Conservation (phyloP, 495 filamentous ascomycete species). For the Symbiotaphrina buchneri region DNA sequence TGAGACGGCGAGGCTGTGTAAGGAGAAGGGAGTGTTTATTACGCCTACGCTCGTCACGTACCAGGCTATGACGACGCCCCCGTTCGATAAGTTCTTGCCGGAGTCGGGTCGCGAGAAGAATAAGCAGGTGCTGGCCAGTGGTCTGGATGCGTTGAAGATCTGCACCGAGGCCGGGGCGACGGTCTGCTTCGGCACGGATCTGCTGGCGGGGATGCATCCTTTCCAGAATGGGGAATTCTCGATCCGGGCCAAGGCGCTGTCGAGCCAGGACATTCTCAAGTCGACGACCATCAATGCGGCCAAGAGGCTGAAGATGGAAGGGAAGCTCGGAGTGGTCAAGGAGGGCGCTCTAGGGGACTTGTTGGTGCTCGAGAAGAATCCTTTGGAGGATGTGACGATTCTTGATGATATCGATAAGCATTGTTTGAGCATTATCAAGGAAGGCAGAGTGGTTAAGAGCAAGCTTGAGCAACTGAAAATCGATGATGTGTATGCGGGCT, state of each 20-base stretch:
- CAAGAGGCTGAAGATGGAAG: slow-evolving; percentile 18
- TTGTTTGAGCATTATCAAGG: slow-evolving; percentile 24
- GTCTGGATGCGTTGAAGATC: slow-evolving; percentile 20
- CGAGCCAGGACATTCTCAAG: slow-evolving; percentile 19
- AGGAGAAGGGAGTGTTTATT: slow-evolving; percentile 19
- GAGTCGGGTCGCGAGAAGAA: slow-evolving; percentile 21
- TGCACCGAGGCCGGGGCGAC: slow-evolving; percentile 22
- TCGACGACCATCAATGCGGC: slow-evolving; percentile 29
- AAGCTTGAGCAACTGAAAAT: no score
- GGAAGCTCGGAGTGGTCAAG: slow-evolving; percentile 2
- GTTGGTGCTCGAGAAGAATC: slow-evolving; percentile 14
- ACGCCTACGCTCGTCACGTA: slow-evolving; percentile 31
- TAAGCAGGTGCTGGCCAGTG: slow-evolving; percentile 18
- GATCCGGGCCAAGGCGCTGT: slow-evolving; percentile 20
- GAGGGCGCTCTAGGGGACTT: slow-evolving; percentile 8
- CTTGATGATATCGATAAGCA: slow-evolving; percentile 21
- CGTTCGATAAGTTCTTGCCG: slow-evolving; percentile 20
- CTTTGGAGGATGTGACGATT: slow-evolving; percentile 26
- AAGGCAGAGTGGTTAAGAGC: slow-evolving; percentile 21
- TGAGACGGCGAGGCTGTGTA: slow-evolving; percentile 23
- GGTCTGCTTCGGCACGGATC: slow-evolving; percentile 32
- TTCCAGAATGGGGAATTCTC: slow-evolving; percentile 26
- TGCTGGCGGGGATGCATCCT: slow-evolving; percentile 21
- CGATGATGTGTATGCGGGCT: no score
- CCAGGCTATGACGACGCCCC: slow-evolving; percentile 19